Conservation (phyloP, 2,329 filamentous ascomycete genomes). For the Neonectria punicea region DNA sequence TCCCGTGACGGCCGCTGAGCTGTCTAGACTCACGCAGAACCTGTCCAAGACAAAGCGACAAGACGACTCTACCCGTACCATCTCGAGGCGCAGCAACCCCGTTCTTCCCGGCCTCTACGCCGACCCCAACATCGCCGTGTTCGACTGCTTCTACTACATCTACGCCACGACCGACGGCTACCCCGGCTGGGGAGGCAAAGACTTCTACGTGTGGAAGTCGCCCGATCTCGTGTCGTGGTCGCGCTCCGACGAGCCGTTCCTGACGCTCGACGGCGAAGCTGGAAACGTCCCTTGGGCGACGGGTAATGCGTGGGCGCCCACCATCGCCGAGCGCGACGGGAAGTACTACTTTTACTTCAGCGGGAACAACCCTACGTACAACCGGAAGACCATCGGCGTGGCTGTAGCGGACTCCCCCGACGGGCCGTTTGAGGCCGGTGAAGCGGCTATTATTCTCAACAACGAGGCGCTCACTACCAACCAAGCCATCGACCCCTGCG, state of each 20-base stretch:
- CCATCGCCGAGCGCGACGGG: constrained; percentile 67
- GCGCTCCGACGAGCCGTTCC: constrained; percentile 52
- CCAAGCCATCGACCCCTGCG: constrained; percentile 69
- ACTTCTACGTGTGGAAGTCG: constrained; percentile 61
- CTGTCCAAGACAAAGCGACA: constrained; percentile 9
- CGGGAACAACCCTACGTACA: constrained; percentile 61
- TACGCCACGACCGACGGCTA: constrained; percentile 59
- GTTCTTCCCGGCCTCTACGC: constrained; percentile 54
- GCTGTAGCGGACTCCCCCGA: constrained; percentile 66
- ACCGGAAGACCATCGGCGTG: constrained; percentile 68
- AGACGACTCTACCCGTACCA: neutral
- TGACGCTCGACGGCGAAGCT: constrained; percentile 55
- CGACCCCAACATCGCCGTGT: constrained; percentile 59
- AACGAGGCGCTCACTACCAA: constrained; percentile 57
- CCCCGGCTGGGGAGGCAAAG: constrained; percentile 56
- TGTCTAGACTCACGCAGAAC: constrained; percentile 16
- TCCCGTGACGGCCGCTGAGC: constrained; percentile 55
- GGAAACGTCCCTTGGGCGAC: constrained; percentile 71
- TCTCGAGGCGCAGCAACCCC: constrained; percentile 44
- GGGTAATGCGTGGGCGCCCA: constrained; percentile 75
- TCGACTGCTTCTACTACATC: constrained; percentile 57
- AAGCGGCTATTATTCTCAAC: constrained; percentile 59
- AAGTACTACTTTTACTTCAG: constrained; percentile 74
- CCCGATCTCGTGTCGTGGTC: constrained; percentile 55
- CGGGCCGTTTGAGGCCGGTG: constrained; percentile 68